Percentiles rank a stretch among this genome's conserved stretches.
phyloP scores from a whole-genome alignment of 2,329 filamentous ascomycete genomes.

The Ceratocystis ficicola region DNA sequence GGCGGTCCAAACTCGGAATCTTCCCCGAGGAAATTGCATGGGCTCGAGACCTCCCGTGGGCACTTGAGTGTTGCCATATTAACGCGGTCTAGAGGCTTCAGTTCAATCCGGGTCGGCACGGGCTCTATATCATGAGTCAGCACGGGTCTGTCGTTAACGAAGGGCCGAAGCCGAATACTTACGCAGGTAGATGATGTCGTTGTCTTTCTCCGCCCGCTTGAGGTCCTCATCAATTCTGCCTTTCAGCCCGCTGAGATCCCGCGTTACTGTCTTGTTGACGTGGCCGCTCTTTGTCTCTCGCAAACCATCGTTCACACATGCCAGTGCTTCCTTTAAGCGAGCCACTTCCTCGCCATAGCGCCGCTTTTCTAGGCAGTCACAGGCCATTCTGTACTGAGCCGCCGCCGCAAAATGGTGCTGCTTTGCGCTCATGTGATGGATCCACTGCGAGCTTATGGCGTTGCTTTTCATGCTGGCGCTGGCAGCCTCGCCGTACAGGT shows the following conservation, averaged over 20 bases:
- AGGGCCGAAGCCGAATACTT: slow-evolving; percentile 25
- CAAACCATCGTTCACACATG: slow-evolving; percentile 72
- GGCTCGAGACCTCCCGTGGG: slow-evolving; percentile 70
- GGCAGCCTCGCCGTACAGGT: slow-evolving; percentile 73
- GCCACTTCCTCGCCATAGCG: slow-evolving; percentile 95
- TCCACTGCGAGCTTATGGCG: slow-evolving; percentile 85
- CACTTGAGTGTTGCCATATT: slow-evolving; percentile 74
- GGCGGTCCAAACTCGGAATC: slow-evolving; percentile 69
- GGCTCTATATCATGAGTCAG: slow-evolving; percentile 39
- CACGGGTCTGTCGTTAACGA: neutral
- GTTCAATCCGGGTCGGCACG: slow-evolving; percentile 77
- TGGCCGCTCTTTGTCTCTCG: slow-evolving; percentile 64
- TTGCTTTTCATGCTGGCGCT: slow-evolving; percentile 83
- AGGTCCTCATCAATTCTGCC: slow-evolving; percentile 72
- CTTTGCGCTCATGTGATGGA: slow-evolving; percentile 93
- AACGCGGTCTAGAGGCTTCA: slow-evolving; percentile 73
- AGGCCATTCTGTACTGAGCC: slow-evolving; percentile 81
- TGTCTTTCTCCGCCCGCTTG: slow-evolving; percentile 88
- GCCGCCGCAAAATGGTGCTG: slow-evolving; percentile 95
- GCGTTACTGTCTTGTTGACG: slow-evolving; percentile 67
- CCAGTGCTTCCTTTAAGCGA: slow-evolving; percentile 65
- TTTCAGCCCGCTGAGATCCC: slow-evolving; percentile 74
- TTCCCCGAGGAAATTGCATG: slow-evolving; percentile 68
- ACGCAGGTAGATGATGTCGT: slow-evolving; percentile 87
- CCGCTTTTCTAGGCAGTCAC: slow-evolving; percentile 82